Evolutionary conservation across 2,329 filamentous ascomycete species (phyloP), one percentile per base, ranked within the genome.

Genomic region (Proliferodiscus dingleyae): DNA sequence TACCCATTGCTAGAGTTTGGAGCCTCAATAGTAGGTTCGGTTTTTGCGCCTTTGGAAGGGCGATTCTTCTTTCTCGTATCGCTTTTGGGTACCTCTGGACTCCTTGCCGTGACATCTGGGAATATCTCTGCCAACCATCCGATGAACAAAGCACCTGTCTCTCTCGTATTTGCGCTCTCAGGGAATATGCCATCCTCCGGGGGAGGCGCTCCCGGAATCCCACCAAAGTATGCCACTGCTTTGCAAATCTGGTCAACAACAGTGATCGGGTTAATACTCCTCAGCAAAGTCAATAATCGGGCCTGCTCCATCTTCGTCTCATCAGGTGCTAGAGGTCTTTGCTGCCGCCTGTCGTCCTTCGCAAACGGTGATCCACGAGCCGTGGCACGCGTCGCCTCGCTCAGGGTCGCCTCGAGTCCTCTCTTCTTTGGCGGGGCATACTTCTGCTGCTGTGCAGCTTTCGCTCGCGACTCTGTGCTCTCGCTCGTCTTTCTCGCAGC

Each of bases 81-180:
- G 22, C 39, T 38, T 40, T 47, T 47, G 16, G 50, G 43, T 16
- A 52, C 42, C 19, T 56, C 52, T 29, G 57, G 55, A 28, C 52
- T 51, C 30, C 42, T 50, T 21, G 47, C 40, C 6, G 56, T 47
- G 11, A 63, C 37, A 44, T 61, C 54, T 13, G 79, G 79, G 49
- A 83, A 84, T 43, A 84, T 80, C 56, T 83, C 80, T 10, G 77
- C 68, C 36, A 83, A 64, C 79, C 80, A 83, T 16, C 76, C 74
- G 23, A 84, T 70, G 47, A 83, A 78, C 9, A 78, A 64, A 16
- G 72, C 71, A 1, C 80, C 80, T 1, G 73, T 66, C 3, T 80
- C 79, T 57, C 81, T 81, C 10, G 69, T 69, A 37, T 72, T 68
- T 8, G 70, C 72, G 53, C 80, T 83, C 21, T 70, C 66, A 2